Percentiles rank a stretch among this genome's conserved stretches.
Conservation (phyloP, 2,329 filamentous ascomycete genomes). For the Neopestalotiopsis rosae region DNA sequence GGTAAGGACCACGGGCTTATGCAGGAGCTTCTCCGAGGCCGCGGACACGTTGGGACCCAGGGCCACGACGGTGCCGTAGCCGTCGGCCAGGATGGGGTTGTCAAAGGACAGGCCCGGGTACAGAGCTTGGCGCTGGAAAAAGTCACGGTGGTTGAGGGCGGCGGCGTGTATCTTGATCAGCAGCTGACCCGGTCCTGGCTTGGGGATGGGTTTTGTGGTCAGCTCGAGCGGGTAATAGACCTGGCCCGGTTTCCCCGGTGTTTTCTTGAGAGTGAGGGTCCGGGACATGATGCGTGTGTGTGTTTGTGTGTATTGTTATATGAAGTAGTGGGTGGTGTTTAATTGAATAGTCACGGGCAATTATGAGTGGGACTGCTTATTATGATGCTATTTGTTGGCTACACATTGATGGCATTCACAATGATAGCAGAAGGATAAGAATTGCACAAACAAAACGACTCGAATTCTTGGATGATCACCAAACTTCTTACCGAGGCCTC, state of each 20-base stretch:
- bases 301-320: not conserved
- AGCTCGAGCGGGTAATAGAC: conserved; percentile 82
- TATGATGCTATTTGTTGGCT: not conserved
- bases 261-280: conserved; percentile 68
- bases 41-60: conserved; percentile 57
- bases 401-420: not conserved
- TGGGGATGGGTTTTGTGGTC: conserved; percentile 66
- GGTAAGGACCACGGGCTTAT: conserved; percentile 78
- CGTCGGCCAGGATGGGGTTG: conserved; percentile 82
- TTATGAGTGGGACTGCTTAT: not conserved
- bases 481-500: not conserved
- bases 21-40: conserved; percentile 54
- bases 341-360: not conserved
- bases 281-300: conserved; percentile 48
- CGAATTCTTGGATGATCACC: not conserved
- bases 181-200: conserved; percentile 70
- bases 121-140: conserved; percentile 90
- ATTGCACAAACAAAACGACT: not conserved
- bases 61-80: conserved; percentile 73
- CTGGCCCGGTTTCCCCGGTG: conserved; percentile 83
- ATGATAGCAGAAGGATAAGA: not conserved
- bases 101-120: conserved; percentile 87
- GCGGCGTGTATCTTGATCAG: conserved; percentile 78
- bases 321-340: not conserved
- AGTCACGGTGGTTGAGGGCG: conserved; percentile 92